Evolutionary conservation across 495 filamentous ascomycete species (phyloP).

Genomic region (Bacidia gigantensis): DNA sequence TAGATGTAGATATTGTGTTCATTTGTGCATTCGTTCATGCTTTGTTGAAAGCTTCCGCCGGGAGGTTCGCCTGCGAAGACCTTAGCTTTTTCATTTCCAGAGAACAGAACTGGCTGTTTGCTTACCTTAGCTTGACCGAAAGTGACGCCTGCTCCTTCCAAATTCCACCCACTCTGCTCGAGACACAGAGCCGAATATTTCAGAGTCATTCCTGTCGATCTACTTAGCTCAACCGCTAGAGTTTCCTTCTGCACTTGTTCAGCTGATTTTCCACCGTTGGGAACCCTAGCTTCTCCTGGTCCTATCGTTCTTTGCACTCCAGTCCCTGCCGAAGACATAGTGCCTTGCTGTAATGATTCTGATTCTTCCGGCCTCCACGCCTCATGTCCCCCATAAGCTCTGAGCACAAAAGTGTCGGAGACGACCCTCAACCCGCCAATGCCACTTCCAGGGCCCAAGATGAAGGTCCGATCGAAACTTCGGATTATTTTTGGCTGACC

Average conservation of each 20-base stretch:
- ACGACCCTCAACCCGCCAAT: constrained; percentile 56
- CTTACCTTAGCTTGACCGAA: constrained; percentile 36
- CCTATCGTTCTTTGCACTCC: constrained; percentile 15
- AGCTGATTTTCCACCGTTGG: constrained; percentile 18
- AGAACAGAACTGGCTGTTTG: not conserved
- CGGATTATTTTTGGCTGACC: constrained; percentile 44
- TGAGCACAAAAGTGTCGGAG: constrained; percentile 62
- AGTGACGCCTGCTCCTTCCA: constrained; percentile 48
- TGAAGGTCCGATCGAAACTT: constrained; percentile 75
- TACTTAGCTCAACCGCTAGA: constrained; percentile 50
- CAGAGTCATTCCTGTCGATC: constrained; percentile 55
- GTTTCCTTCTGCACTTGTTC: constrained; percentile 42
- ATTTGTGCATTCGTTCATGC: not conserved
- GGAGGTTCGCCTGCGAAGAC: not conserved
- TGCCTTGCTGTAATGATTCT: constrained; percentile 5
- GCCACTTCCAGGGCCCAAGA: constrained; percentile 61
- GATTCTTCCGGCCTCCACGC: constrained; percentile 38
- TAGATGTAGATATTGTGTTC: too few relatives aligned
- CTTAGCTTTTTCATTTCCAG: not conserved
- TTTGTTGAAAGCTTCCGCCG: constrained; percentile 1
- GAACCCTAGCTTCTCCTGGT: constrained; percentile 27
- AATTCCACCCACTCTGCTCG: constrained; percentile 56
- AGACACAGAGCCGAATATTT: constrained; percentile 62
- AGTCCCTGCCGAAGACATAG: constrained; percentile 13
- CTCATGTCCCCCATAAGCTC: constrained; percentile 47